Evolutionary conservation across 768 basidiomycete species (phyloP).

Genomic region (Gautieria morchelliformis): DNA sequence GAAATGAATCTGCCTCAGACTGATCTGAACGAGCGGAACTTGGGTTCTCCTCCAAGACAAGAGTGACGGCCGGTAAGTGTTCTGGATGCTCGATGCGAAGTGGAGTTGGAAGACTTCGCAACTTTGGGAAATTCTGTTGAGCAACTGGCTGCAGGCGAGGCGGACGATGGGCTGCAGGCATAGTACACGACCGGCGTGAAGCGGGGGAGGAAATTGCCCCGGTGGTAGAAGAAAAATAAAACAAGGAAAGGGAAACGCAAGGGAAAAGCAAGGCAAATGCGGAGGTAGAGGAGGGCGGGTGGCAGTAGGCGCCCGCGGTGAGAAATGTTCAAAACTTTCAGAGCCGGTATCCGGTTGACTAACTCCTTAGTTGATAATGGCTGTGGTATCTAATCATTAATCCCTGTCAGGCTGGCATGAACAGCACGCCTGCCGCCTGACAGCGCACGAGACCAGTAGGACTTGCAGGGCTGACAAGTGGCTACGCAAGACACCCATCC

Average conservation of each 20-base stretch:
- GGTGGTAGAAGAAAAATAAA: constrained; percentile 16
- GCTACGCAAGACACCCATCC: neutral
- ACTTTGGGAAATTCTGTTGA: constrained; percentile 31
- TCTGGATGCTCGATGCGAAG: constrained; percentile 52
- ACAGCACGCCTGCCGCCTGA: neutral
- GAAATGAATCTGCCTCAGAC: constrained; percentile 43
- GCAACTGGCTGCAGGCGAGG: constrained; percentile 20
- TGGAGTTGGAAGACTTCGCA: constrained; percentile 42
- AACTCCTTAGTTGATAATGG: too few relatives aligned
- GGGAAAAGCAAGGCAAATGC: neutral
- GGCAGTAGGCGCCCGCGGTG: neutral
- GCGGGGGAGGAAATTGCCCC: constrained; percentile 13
- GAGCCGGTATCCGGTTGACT: neutral
- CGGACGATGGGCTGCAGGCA: constrained; percentile 17
- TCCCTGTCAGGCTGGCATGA: too few relatives aligned
- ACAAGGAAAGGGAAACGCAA: constrained; percentile 11
- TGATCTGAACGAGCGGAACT: constrained; percentile 43
- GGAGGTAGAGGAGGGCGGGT: neutral
- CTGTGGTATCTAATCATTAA: too few relatives aligned
- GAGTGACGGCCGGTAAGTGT: constrained; percentile 38
- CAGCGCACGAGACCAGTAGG: neutral
- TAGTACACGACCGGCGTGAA: constrained; percentile 31
- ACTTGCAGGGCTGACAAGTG: neutral
- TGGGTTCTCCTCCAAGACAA: constrained; percentile 33
- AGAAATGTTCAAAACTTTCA: neutral